phyloP scores from a whole-genome alignment of 306 rosid genomes.

The Sphenostylis stenocarpa region DNA sequence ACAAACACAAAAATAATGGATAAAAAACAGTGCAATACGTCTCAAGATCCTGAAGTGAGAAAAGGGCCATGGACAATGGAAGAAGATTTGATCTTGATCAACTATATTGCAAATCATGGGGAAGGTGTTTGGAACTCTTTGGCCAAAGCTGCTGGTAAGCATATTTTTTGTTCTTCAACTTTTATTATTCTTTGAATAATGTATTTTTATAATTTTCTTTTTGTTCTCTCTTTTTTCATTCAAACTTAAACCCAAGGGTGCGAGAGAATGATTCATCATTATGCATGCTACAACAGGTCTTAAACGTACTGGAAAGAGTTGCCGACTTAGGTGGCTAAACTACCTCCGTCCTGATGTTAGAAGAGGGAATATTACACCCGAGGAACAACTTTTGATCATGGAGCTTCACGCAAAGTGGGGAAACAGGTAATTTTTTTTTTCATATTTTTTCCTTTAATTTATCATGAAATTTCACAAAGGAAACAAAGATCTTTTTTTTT shows the following conservation, averaged over 20 bases:
- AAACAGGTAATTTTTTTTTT: constrained; percentile 56
- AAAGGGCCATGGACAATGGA: constrained; percentile 99
- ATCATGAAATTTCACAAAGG: not conserved
- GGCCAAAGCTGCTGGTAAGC: constrained; percentile 91
- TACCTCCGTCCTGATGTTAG: constrained; percentile 98
- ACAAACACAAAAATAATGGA: constrained; percentile 46
- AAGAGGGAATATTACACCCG: constrained; percentile 93
- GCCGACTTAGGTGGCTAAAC: constrained; percentile 95
- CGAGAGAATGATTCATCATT: not conserved
- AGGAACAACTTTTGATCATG: constrained; percentile 93
- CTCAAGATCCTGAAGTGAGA: constrained; percentile 88
- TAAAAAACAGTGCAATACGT: constrained; percentile 52
- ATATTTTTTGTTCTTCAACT: not conserved
- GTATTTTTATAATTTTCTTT: not conserved
- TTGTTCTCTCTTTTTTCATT: not conserved
- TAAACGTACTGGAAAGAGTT: constrained; percentile 95
- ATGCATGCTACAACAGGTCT: constrained; percentile 50
- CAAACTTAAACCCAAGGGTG: not conserved
- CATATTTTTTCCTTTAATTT: not conserved
- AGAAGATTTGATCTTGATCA: constrained; percentile 91
- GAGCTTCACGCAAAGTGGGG: constrained; percentile 99
- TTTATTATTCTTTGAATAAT: not conserved
- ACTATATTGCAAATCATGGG: constrained; percentile 93
- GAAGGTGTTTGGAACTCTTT: constrained; percentile 98
- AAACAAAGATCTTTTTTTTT: not conserved